Base-by-base conservation (phyloP, 2,329 filamentous ascomycete species). In the Bipolaris victoriae region DNA sequence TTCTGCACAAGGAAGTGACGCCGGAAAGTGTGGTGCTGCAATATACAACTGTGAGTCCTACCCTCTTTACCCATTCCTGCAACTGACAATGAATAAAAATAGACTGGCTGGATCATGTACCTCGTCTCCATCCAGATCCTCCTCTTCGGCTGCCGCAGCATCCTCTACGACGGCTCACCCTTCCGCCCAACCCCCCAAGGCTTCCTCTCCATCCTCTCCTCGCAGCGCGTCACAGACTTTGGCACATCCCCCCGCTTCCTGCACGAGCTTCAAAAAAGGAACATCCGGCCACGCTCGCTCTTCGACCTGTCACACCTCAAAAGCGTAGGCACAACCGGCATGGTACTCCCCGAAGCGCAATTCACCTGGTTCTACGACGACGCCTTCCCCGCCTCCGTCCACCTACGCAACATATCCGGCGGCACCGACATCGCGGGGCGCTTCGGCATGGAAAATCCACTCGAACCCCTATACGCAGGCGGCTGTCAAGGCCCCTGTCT, bases 91-190 rank as follows among this genome's bases (percentile, higher is more conserved):
- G 5, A 0, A 7, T 1, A 7, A 6, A 22, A 43, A 43, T 7
- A 75, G 73, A 76, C 74, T 3, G 73, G 74, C 13, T 96, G 91
- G 91, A 95, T 96, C 76, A 96, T 96, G 91, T 95, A 94, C 71
- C 79, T 92, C 7, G 77, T 81, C 2, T 84, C 83, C 36, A 79
- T 91, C 0, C 80, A 82, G 18, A 79, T 81, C 3, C 79, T 94
- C 7, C 66, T 89, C 1, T 77, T 81, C 37, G 90, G 90, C 7
- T 81, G 82, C 0, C 82, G 85, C 5, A 80, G 84, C 1, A 76
- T 96, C 1, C 79, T 94, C n/a, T 96, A 96, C 72, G 91, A 96
- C 70, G 92, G 91, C 3, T 91, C 88, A 7, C 91, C 91, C 0
- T 92, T 96, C 74, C 77, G 87, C 44, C 91, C 91, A 0, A 86